Evolutionary conservation across 2,329 filamentous ascomycete species (phyloP).

Genomic region (Aschersonia sp.): DNA sequence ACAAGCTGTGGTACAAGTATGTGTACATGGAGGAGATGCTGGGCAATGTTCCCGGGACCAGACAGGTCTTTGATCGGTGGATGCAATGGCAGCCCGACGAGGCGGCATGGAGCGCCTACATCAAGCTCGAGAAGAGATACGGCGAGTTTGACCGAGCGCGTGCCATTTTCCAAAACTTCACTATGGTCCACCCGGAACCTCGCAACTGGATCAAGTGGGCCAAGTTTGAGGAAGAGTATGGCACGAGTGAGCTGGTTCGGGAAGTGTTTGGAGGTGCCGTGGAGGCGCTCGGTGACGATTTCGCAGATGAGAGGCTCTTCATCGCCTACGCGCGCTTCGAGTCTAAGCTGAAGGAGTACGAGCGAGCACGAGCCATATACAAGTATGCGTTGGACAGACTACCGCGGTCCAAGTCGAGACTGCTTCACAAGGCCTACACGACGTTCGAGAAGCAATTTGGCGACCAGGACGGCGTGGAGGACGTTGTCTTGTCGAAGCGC

Average conservation of each 20-base stretch:
- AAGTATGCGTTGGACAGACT: conserved; percentile 91
- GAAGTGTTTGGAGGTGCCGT: conserved; percentile 85
- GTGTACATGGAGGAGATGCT: conserved; percentile 98
- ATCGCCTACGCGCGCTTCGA: conserved; percentile 94
- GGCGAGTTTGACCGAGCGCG: conserved; percentile 83
- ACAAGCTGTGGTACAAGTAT: conserved; percentile 99
- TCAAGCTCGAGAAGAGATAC: conserved; percentile 94
- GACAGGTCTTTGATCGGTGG: conserved; percentile 95
- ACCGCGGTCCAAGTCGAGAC: conserved; percentile 71
- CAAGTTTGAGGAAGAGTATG: conserved; percentile 90
- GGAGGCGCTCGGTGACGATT: conserved; percentile 82
- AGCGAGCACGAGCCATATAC: conserved; percentile 87
- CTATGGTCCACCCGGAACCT: conserved; percentile 83
- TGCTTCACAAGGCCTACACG: conserved; percentile 85
- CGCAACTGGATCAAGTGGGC: conserved; percentile 99
- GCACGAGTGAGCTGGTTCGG: conserved; percentile 79
- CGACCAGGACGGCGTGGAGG: conserved; percentile 82
- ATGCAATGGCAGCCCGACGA: conserved; percentile 98
- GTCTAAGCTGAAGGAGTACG: conserved; percentile 86
- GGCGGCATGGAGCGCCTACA: conserved; percentile 88
- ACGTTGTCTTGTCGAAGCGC: conserved; percentile 89
- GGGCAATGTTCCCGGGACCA: conserved; percentile 79
- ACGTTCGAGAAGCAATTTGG: conserved; percentile 98
- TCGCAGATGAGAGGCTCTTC: conserved; percentile 92
- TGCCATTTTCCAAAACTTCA: conserved; percentile 80